Conservation (phyloP, 2,329 filamentous ascomycete species). For the Aspergillus oerlinghausenensis region DNA sequence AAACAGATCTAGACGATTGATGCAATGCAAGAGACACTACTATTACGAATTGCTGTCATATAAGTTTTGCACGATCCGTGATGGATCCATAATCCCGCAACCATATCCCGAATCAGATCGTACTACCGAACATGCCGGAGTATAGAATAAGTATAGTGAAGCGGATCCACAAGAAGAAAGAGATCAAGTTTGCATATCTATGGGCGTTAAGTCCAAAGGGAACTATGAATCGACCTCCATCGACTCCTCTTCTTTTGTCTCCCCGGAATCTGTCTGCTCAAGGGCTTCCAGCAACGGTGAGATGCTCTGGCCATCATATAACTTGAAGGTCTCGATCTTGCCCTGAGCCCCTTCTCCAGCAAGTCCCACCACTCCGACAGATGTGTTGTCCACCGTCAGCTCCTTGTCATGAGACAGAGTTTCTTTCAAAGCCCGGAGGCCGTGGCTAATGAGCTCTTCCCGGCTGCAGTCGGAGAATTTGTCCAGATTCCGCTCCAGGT, state of each 20-base stretch:
- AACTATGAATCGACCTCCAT: conserved; percentile 56
- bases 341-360: conserved; percentile 50
- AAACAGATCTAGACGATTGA: not conserved
- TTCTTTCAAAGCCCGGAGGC: conserved; percentile 87
- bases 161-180: not conserved
- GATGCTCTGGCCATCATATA: conserved; percentile 86
- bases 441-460: conserved; percentile 88
- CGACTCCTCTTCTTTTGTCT: conserved; percentile 38
- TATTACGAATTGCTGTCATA: not conserved
- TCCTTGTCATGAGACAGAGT: conserved; percentile 95
- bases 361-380: conserved; percentile 75
- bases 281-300: conserved; percentile 75
- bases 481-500: conserved; percentile 88
- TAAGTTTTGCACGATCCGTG: not conserved
- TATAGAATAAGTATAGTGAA: not conserved
- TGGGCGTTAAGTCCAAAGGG: conserved; percentile 17
- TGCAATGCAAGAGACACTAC: not conserved
- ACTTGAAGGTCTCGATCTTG: conserved; percentile 73
- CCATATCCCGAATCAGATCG: not conserved
- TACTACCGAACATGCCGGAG: not conserved
- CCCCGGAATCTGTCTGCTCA: conserved; percentile 45
- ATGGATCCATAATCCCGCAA: not conserved
- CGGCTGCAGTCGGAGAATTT: conserved; percentile 69
- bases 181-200: conserved; percentile 26
- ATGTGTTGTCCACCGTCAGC: conserved; percentile 94